These are phyloP conservation scores for Daldinia concentrica DNA, from an alignment of 495 filamentous ascomycete genomes.

Conservation along the genomic window DNA sequence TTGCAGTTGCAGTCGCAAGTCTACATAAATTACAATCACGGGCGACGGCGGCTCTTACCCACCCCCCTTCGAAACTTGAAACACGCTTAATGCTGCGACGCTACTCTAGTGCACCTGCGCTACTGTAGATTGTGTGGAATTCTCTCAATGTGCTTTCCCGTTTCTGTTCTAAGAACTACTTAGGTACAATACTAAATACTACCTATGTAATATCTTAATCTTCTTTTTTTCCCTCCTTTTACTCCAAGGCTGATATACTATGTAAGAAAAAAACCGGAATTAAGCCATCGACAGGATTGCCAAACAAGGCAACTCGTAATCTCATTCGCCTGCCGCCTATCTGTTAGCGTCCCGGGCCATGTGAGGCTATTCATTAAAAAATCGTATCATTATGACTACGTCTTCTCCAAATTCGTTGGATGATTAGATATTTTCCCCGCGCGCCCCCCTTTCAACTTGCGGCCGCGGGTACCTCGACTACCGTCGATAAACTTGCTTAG, in stretches of 20 bases:
- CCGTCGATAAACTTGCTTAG: conserved; percentile 9
- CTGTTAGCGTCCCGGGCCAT: conserved; percentile 19
- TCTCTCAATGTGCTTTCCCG: neutral
- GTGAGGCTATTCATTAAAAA: conserved; percentile 30
- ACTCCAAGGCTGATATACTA: conserved; percentile 19
- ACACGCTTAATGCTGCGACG: conserved; percentile 43
- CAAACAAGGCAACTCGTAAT: conserved; percentile 33
- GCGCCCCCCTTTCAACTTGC: neutral
- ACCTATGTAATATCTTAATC: neutral
- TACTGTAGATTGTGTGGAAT: conserved; percentile 5
- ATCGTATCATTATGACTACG: conserved; percentile 39
- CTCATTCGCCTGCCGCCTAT: conserved; percentile 19
- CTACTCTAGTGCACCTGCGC: conserved; percentile 35
- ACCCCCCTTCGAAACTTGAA: conserved; percentile 38
- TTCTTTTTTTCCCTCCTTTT: neutral
- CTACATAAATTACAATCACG: conserved; percentile 1
- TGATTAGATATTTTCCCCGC: neutral
- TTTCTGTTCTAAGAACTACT: neutral
- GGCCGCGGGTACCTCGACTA: conserved; percentile 27
- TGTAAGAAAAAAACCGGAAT: conserved; percentile 35
- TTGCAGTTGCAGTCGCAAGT: conserved; percentile 1
- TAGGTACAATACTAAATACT: neutral
- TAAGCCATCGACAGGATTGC: conserved; percentile 19
- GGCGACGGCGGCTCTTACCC: conserved; percentile 30
- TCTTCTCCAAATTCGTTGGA: conserved; percentile 4